Evolutionary conservation across 169 alveolate genomes (phyloP), one percentile per base, ranked within the genome.

Genomic region (Theileria orientalis): DNA sequence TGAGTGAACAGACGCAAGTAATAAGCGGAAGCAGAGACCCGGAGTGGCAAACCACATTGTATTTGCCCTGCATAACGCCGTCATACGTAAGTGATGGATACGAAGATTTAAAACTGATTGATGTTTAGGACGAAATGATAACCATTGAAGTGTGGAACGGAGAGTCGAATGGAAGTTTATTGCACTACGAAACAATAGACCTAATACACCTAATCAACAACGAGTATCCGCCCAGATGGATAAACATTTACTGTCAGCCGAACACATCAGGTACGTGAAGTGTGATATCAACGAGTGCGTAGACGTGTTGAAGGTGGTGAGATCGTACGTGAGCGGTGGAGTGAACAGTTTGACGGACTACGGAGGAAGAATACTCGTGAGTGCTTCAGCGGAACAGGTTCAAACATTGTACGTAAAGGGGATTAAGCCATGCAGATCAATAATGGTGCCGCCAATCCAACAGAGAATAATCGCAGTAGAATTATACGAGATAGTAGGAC

Each of bases 21-120:
- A 92, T 92, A 8, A 83, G 79, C 59, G 92, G 85, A 63, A 92
- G 76, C 32, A 90, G 94, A 0, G 87, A 92, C 46, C 95, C 95
- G 0, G 91, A 79, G 1, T 92, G 95, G 95, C 91, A 92, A 60
- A 42, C 93, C 21, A 83, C 92, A 9, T 76, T 92, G 23, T 84
- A 79, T 71, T 33, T 92, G 37, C 95, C 95, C 0, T 90, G 93
- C 42, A 54, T 87, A 23, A 70, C 92, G 1, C 95, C 95, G 27
- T 79, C 87, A n/a, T 79, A 57, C 59, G 76, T 68, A 68, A 44
- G 5, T 7, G 9, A 37, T 37, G 9, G 9, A 37, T 37, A 37
- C 9, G 37, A 54, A 54, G 2, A 13, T 14, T 8, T 54, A 21
- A 21, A 54, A 2, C 5, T 21, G 9, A 23, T 51, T 6, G 13